Evolutionary conservation across 108 stramenopile genomes (phyloP).

Genomic region (Epipyxis sp.): DNA sequence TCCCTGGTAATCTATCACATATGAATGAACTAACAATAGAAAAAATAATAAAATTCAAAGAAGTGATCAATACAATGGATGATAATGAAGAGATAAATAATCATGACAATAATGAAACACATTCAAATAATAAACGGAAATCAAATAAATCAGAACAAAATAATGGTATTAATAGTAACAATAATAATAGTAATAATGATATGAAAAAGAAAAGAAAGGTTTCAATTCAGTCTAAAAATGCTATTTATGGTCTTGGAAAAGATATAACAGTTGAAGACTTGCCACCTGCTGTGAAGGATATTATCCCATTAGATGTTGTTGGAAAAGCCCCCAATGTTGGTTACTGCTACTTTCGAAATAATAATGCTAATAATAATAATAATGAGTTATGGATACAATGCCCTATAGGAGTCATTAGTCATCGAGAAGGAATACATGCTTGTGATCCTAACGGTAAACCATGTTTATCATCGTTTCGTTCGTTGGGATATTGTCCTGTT

Average conservation of each 20-base stretch:
- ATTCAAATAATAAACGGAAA: no score
- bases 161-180: no score
- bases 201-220: not conserved
- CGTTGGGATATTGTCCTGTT: not conserved
- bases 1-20: slow-evolving; percentile 27
- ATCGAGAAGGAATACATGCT: slow-evolving; percentile 46
- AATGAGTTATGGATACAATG: slow-evolving; percentile 33
- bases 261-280: no score
- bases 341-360: no score
- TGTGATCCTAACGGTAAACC: not conserved
- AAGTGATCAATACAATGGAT: not conserved
- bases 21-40: not conserved
- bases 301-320: no score
- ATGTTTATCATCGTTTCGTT: not conserved
- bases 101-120: no score
- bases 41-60: not conserved
- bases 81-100: not conserved
- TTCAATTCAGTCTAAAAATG: no score
- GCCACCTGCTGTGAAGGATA: no score
- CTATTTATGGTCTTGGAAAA: no score
- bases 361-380: no score
- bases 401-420: slow-evolving; percentile 32
- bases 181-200: not conserved
- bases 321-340: no score
- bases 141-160: no score